These are phyloP conservation scores for Leishmania tarentolae DNA, from an alignment of 208 protist genomes.

Conservation along the genomic window DNA sequence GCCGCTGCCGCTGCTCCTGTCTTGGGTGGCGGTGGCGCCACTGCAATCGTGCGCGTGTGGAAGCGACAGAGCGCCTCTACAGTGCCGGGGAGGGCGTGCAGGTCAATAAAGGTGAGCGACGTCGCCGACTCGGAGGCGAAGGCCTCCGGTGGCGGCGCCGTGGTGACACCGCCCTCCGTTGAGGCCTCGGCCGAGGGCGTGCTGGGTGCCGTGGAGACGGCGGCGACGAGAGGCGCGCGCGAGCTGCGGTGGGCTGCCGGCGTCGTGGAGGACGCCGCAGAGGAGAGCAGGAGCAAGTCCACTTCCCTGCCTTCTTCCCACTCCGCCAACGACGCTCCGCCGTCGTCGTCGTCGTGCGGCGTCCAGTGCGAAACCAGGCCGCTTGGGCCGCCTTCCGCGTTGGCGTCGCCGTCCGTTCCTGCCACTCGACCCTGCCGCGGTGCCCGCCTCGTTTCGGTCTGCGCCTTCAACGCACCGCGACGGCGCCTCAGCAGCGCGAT, in stretches of 20 bases:
- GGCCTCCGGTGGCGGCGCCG: not conserved
- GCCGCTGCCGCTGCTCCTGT: not conserved
- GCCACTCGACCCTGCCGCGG: not conserved
- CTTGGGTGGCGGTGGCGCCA: not conserved
- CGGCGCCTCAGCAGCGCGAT: constrained; percentile 44
- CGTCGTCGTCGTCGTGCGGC: not conserved
- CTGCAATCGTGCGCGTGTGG: constrained; percentile 8
- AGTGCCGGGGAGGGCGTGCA: constrained; percentile 37
- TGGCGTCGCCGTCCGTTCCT: not conserved
- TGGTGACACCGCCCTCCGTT: not conserved
- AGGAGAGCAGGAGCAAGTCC: not conserved
- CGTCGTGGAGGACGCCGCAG: not conserved
- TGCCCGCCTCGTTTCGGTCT: not conserved
- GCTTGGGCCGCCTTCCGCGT: not conserved
- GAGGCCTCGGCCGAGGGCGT: not conserved
- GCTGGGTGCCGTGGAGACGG: not conserved
- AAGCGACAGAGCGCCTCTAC: constrained; percentile 38
- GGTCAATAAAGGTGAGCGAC: constrained; percentile 48
- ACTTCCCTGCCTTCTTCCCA: not conserved
- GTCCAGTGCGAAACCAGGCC: not conserved
- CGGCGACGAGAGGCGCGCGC: not conserved
- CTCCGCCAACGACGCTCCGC: not conserved
- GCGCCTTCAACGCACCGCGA: not conserved
- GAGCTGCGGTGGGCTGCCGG: not conserved
- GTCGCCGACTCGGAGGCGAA: not conserved